Evolutionary conservation across 768 basidiomycete genomes (phyloP), one percentile per base, ranked within the genome.

Genomic region (Roridomyces roridus): DNA sequence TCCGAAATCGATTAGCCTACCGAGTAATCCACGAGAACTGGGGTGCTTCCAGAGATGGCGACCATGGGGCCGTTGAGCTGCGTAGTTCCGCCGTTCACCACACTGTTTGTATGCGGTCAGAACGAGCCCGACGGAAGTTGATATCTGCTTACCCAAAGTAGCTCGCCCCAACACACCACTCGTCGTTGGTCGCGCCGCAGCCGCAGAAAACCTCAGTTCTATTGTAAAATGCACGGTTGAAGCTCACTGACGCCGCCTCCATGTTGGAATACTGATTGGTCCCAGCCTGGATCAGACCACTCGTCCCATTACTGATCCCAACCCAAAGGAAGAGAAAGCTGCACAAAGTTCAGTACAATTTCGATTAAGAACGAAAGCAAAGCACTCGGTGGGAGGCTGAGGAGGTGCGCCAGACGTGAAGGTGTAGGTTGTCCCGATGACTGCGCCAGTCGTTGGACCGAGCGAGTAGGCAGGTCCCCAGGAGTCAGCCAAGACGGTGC

Each of bases 221-320:
- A 6, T 23, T n/a, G n/a, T n/a, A n/a, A n/a, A n/a, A n/a, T n/a
- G n/a, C n/a, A n/a, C n/a, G n/a, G n/a, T n/a, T 14, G 44, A 14
- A 14, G 44, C 6, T 6, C 15, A 46, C 44, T 20, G 20, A 31
- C 29, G 31, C 54, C n/a, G n/a, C n/a, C n/a, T n/a, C n/a, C 39
- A 46, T 45, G 41, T 52, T 37, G 17, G 40, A 14, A 24, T 20
- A 10, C 17, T 36, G 14, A 45, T 51, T 54, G 24, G 26, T 44
- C 12, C 59, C 59, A 11, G 59, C 36, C 28, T 55, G 54, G 40
- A 60, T 60, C 21, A 60, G 54, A 18, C 59, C 59, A 26, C 53
- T 55, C 31, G 54, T 55, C n/a, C 24, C 39, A 46, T 60, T 60
- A 24, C 36, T 31, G 21, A 50, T 50, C 31, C 59, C 59, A 12